These are phyloP conservation scores for Misopates orontium DNA, from an alignment of 257 asterid genomes.

Conservation along the genomic window DNA sequence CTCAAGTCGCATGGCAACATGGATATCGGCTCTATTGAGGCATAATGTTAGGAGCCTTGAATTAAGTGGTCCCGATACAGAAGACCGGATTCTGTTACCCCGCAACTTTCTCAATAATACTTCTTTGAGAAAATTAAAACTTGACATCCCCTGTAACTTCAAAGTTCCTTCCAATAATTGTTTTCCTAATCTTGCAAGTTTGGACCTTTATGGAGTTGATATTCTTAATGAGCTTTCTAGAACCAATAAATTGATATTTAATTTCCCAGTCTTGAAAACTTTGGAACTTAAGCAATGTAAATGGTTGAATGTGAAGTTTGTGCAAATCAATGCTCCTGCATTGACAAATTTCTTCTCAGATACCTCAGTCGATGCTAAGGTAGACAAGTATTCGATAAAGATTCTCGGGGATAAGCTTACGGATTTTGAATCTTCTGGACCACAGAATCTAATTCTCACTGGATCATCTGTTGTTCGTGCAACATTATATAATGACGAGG, in stretches of 20 bases:
- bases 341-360: background rate
- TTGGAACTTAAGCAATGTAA: background rate
- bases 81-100: background rate
- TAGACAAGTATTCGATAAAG: background rate
- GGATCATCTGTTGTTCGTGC: background rate
- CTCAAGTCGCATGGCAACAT: background rate
- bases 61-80: background rate
- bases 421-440: background rate
- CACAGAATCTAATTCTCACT: background rate
- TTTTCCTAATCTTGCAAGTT: background rate
- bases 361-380: background rate
- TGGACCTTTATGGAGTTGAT: background rate
- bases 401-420: background rate
- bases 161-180: background rate
- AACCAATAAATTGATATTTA: background rate
- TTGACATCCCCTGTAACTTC: background rate
- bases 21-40: background rate
- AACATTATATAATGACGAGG: background rate
- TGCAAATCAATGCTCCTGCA: slow-evolving; percentile 5
- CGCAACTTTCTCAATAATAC: background rate
- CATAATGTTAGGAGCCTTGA: background rate
- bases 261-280: background rate
- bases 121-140: background rate
- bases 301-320: background rate
- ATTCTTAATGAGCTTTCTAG: background rate